Evolutionary conservation across 1,139 yeast genomes (phyloP), one percentile per base, ranked within the genome.

Genomic region (Geotrichum europaeum): DNA sequence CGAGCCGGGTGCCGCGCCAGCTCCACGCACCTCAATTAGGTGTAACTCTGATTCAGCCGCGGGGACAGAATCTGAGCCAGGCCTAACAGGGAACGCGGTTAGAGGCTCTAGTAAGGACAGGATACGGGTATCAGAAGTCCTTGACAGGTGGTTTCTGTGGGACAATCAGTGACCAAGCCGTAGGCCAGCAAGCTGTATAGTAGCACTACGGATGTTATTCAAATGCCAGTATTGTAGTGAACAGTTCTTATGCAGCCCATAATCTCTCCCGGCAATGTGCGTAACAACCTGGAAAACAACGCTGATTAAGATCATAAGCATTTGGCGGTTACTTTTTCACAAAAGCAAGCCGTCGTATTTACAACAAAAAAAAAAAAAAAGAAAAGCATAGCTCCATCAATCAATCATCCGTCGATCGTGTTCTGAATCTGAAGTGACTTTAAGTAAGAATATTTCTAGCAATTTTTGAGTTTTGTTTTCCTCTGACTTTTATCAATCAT

Each of bases 81-180:
- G 55, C 3, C 28, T 51, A 4, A 55, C 55, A n/a, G 51, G 56
- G 9, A 34, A 30, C 3, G 51, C 56, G 10, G 22, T 59, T 1
- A 59, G 34, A 51, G 61, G 61, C 7, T 59, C 61, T 4, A 25
- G 20, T 5, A 53, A 59, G 22, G 54, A 55, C 50, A 45, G 18
- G 25, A 20, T 54, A 12, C 30, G 43, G 18, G 43, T 54, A 4
- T 45, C 20, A 6, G 57, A 54, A 18, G 57, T 54, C n/a, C 22
- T 54, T n/a, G 49, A 47, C 4, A 9, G 57, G 30, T 54, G 57
- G 57, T 54, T 54, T 45, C 18, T n/a, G 28, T 49, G 28, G 51
- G 32, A 12, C n/a, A 22, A 20, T 18, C 30, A 22, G 50, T 6
- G 24, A 9, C 22, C 25, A 36, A 13, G n/a, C 45, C 18, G 18